phyloP scores from a whole-genome alignment of 305 asterid genomes.

The Fraxinus angustifolia region DNA sequence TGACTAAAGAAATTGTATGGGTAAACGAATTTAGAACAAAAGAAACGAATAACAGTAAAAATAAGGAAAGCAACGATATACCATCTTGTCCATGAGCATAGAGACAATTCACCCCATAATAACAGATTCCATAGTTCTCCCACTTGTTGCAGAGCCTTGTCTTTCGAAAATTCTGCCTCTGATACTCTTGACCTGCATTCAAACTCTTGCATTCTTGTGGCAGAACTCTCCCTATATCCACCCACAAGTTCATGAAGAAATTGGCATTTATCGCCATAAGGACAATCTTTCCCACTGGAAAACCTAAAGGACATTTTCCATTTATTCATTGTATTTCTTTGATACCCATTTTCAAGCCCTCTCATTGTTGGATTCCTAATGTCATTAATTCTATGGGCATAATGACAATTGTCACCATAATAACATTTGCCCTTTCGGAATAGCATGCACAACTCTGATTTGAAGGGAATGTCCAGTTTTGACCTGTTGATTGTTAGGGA shows the following conservation, averaged over 20 bases:
- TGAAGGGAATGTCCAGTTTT: slow-evolving; percentile 17
- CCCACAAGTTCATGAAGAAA: slow-evolving; percentile 26
- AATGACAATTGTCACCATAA: slow-evolving; percentile 36
- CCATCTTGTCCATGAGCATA: slow-evolving; percentile 59
- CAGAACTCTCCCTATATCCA: slow-evolving; percentile 11
- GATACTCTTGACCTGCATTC: not conserved
- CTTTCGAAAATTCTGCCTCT: slow-evolving; percentile 20
- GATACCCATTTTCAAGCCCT: slow-evolving; percentile 4
- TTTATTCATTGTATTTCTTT: slow-evolving; percentile 13
- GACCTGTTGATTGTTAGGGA: slow-evolving; percentile 19
- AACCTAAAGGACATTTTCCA: slow-evolving; percentile 18
- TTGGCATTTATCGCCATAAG: slow-evolving; percentile 31
- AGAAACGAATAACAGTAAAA: not conserved
- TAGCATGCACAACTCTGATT: slow-evolving; percentile 28
- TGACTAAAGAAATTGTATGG: not conserved
- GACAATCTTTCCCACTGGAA: slow-evolving; percentile 29
- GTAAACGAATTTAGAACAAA: not conserved
- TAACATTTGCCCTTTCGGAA: slow-evolving; percentile 37
- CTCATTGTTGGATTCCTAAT: not conserved
- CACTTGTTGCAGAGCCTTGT: slow-evolving; percentile 38
- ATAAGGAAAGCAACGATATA: slow-evolving; percentile 6
- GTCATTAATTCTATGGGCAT: slow-evolving; percentile 23
- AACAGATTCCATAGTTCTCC: slow-evolving; percentile 32
- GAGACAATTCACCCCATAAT: slow-evolving; percentile 31
- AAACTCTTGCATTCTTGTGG: slow-evolving; percentile 7